Percentiles rank a stretch among this genome's conserved stretches.
Conservation (phyloP, 2,329 filamentous ascomycete genomes). For the Claviceps capensis region DNA sequence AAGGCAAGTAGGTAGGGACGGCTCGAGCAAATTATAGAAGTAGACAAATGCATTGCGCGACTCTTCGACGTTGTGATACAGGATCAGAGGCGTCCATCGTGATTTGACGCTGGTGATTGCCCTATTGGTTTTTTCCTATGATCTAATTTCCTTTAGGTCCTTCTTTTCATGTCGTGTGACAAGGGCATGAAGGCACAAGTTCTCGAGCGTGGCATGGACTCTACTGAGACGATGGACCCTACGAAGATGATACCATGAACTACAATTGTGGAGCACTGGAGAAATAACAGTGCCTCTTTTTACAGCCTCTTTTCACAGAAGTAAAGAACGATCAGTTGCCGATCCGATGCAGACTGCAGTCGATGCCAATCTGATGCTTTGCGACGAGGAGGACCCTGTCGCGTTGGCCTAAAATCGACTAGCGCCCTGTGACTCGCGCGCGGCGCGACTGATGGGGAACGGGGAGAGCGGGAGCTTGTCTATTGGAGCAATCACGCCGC, state of each 20-base stretch:
- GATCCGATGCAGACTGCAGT: too few relatives aligned
- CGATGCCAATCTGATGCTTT: neutral
- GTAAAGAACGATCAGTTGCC: too few relatives aligned
- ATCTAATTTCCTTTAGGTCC: neutral
- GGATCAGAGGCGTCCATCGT: neutral
- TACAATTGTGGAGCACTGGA: too few relatives aligned
- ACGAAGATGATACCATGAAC: too few relatives aligned
- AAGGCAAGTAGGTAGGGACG: slow-evolving; percentile 26
- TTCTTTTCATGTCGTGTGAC: neutral
- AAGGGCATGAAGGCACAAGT: neutral
- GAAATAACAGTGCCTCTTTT: too few relatives aligned
- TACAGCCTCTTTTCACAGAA: too few relatives aligned
- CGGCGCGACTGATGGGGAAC: neutral
- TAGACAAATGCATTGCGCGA: neutral
- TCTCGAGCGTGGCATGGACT: neutral
- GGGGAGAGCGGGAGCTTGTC: neutral
- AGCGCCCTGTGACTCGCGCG: slow-evolving; percentile 8
- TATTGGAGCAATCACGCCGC: slow-evolving; percentile 5
- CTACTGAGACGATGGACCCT: neutral
- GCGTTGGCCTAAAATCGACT: slow-evolving; percentile 10
- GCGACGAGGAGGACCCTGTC: slow-evolving; percentile 1
- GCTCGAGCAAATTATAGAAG: slow-evolving; percentile 8
- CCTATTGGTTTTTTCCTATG: too few relatives aligned
- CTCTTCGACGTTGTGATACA: neutral
- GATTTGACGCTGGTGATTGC: neutral